Conservation (phyloP, 192 early-diverging fungal genomes). For the Coemansia sp. region DNA sequence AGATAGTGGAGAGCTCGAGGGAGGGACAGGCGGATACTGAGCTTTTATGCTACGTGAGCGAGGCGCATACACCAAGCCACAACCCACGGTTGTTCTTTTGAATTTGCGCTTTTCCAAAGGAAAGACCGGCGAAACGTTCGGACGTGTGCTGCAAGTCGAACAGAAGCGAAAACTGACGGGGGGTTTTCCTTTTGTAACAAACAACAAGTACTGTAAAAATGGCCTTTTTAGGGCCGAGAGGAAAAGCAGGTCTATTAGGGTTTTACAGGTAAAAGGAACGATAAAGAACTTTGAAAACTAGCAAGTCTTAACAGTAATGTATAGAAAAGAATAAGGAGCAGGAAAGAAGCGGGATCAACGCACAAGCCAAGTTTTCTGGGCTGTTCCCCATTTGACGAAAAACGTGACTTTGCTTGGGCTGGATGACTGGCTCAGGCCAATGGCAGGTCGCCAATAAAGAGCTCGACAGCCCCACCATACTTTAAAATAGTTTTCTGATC, state of each 20-base stretch:
- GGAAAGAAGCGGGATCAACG: neutral
- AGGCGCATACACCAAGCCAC: conserved; percentile 10
- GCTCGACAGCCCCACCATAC: too few relatives aligned
- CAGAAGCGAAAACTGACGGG: neutral
- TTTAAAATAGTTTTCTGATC: too few relatives aligned
- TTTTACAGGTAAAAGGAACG: neutral
- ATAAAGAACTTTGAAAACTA: neutral
- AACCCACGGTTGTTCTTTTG: conserved; percentile 1
- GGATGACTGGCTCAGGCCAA: neutral
- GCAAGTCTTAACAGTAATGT: neutral
- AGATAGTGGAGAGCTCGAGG: neutral
- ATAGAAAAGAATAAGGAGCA: neutral
- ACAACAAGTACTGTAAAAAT: neutral
- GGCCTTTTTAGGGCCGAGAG: neutral
- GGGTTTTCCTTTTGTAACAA: neutral
- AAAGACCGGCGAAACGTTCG: neutral
- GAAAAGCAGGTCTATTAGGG: neutral
- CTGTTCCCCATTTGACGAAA: neutral
- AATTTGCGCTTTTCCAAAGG: neutral
- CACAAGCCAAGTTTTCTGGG: neutral
- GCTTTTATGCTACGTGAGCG: conserved; percentile 14
- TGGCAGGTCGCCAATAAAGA: neutral
- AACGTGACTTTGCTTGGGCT: neutral
- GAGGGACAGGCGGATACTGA: conserved; percentile 2
- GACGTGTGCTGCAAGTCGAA: neutral